Percentiles rank a stretch among this genome's conserved stretches.
phyloP scores from a whole-genome alignment of 257 asterid species.

The Solanum medicagineum region DNA sequence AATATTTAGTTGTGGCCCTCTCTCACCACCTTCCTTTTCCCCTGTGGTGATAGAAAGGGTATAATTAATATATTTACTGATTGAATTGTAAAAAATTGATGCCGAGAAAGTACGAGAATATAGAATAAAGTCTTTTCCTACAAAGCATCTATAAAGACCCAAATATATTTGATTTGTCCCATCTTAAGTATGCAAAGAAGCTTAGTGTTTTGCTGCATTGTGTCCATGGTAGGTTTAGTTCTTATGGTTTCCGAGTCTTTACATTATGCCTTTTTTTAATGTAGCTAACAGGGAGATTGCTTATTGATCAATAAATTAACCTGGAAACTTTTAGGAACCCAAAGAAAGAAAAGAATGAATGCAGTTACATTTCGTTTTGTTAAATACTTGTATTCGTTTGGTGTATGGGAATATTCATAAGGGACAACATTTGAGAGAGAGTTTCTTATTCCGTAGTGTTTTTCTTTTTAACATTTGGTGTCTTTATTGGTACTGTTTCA shows the following conservation, averaged over 20 bases:
- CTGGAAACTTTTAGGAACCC: not conserved
- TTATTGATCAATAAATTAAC: not conserved
- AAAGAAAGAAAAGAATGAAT: not conserved
- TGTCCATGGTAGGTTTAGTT: not conserved
- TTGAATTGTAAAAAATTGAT: not conserved
- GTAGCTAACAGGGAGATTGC: not conserved
- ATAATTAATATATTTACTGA: not conserved
- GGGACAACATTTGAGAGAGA: not conserved
- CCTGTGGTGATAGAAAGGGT: not conserved
- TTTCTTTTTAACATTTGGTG: not conserved
- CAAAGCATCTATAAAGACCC: not conserved
- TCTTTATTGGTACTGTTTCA: conserved; percentile 13
- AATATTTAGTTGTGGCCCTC: not conserved
- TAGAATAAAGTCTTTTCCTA: not conserved
- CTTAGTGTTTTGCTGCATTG: not conserved
- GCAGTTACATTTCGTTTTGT: not conserved
- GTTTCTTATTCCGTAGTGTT: not conserved
- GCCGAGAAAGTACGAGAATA: not conserved
- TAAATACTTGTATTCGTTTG: not conserved
- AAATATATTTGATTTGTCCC: not conserved
- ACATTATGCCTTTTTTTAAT: not conserved
- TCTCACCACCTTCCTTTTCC: not conserved
- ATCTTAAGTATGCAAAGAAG: not conserved
- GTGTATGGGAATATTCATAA: not conserved
- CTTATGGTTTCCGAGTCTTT: not conserved